phyloP scores from a whole-genome alignment of 2,329 filamentous ascomycete genomes.

The Scorias spongiosa region DNA sequence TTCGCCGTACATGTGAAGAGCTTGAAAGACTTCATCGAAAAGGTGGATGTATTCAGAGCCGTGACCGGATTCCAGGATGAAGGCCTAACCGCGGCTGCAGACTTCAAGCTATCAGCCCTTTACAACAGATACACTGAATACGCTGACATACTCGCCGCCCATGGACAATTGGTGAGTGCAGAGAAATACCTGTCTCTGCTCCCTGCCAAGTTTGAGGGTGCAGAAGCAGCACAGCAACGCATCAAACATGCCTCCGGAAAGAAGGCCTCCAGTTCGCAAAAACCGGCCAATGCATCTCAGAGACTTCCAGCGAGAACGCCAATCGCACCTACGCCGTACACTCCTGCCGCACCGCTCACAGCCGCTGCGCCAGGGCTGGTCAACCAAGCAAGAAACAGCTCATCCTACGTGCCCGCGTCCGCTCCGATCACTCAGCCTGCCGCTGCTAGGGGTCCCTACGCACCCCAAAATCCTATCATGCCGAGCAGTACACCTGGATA shows the following conservation, averaged over 20 bases:
- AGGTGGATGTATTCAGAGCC: slow-evolving; percentile 90
- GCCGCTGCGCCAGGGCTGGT: slow-evolving; percentile 6
- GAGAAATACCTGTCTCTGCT: slow-evolving; percentile 85
- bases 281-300: slow-evolving; percentile 20
- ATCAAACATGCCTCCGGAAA: slow-evolving; percentile 72
- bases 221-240: slow-evolving; percentile 71
- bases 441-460: slow-evolving; percentile 33
- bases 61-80: slow-evolving; percentile 81
- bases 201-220: slow-evolving; percentile 67
- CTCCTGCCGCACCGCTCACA: slow-evolving; percentile 6
- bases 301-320: slow-evolving; percentile 14
- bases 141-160: slow-evolving; percentile 80
- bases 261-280: slow-evolving; percentile 20
- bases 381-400: slow-evolving; percentile 18
- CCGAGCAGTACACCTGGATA: slow-evolving; percentile 31
- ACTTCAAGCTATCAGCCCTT: slow-evolving; percentile 76
- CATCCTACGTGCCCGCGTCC: slow-evolving; percentile 26
- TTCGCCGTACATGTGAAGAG: slow-evolving; percentile 86
- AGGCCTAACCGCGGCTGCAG: slow-evolving; percentile 54
- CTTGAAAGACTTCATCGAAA: slow-evolving; percentile 90
- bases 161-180: slow-evolving; percentile 73
- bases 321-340: slow-evolving; percentile 22
- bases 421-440: slow-evolving; percentile 5
- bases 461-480: slow-evolving; percentile 25
- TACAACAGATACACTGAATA: slow-evolving; percentile 97